Evolutionary conservation across 179 eudicot species (phyloP).

Genomic region (Silene noctiflora): DNA sequence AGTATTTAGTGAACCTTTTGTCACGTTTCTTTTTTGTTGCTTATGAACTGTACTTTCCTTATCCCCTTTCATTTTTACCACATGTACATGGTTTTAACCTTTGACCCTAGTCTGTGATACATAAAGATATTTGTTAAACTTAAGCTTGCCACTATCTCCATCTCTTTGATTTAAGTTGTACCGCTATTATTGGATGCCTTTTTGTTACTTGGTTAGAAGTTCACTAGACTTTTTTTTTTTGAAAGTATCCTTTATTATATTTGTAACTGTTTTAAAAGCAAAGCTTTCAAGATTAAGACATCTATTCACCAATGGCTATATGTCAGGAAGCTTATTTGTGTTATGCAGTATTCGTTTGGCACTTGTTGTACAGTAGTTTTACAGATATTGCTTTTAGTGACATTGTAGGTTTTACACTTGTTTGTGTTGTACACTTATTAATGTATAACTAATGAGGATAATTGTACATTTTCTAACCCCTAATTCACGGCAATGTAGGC

Average conservation of each 20-base stretch:
- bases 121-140: too few relatives aligned
- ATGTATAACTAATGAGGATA: background rate
- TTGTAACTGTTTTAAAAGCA: background rate
- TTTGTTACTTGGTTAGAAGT: background rate
- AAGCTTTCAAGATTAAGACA: background rate
- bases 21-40: background rate
- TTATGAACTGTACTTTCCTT: background rate
- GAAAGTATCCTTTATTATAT: background rate
- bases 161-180: too few relatives aligned
- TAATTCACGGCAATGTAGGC: constrained; percentile 38
- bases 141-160: too few relatives aligned
- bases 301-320: background rate
- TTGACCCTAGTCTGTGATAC: background rate
- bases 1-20: background rate
- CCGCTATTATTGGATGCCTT: background rate
- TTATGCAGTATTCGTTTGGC: background rate
- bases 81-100: background rate
- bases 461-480: background rate
- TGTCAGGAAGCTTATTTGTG: background rate
- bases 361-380: background rate
- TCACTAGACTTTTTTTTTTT: background rate
- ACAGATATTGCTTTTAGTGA: background rate
- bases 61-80: background rate
- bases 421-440: background rate
- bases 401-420: background rate